phyloP scores from a whole-genome alignment of 129 eudicot genomes.

The Flaveria ramosissima region DNA sequence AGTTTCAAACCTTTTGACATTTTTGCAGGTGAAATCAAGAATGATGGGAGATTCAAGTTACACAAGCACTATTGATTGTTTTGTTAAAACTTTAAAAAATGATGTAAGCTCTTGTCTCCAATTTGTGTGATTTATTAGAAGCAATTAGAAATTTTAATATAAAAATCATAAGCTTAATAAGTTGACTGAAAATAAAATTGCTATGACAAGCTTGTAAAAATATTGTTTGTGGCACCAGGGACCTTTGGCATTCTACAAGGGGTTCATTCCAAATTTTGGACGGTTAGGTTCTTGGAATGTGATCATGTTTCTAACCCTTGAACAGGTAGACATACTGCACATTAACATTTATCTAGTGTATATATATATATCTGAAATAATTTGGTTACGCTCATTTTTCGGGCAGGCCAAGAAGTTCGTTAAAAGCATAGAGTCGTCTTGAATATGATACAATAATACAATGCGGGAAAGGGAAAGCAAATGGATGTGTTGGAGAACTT shows the following conservation, averaged over 20 bases:
- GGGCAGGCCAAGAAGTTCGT: slow-evolving; percentile 74
- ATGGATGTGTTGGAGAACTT: background rate
- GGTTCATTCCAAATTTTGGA: slow-evolving; percentile 91
- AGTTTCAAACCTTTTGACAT: background rate
- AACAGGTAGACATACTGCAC: slow-evolving; percentile 45
- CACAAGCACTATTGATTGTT: slow-evolving; percentile 87
- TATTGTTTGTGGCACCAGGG: slow-evolving; percentile 52
- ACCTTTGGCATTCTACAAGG: slow-evolving; percentile 91
- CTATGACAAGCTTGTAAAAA: too few relatives aligned
- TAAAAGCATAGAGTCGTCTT: slow-evolving; percentile 58
- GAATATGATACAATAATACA: slow-evolving; percentile 1
- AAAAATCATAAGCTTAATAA: background rate
- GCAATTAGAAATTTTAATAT: background rate
- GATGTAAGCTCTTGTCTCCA: slow-evolving; percentile 51
- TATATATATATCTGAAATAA: background rate
- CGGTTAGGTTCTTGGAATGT: slow-evolving; percentile 97
- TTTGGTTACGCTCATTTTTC: background rate
- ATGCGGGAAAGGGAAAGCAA: background rate
- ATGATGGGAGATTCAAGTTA: slow-evolving; percentile 96
- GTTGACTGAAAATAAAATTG: background rate
- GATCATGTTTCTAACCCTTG: slow-evolving; percentile 88
- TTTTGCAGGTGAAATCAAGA: slow-evolving; percentile 86
- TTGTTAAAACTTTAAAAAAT: slow-evolving; percentile 80
- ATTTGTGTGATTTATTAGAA: background rate
- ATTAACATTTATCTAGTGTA: background rate